Percentiles rank a stretch among this genome's conserved stretches.
phyloP scores from a whole-genome alignment of 768 basidiomycete species.

The Leccinellum luteum region DNA sequence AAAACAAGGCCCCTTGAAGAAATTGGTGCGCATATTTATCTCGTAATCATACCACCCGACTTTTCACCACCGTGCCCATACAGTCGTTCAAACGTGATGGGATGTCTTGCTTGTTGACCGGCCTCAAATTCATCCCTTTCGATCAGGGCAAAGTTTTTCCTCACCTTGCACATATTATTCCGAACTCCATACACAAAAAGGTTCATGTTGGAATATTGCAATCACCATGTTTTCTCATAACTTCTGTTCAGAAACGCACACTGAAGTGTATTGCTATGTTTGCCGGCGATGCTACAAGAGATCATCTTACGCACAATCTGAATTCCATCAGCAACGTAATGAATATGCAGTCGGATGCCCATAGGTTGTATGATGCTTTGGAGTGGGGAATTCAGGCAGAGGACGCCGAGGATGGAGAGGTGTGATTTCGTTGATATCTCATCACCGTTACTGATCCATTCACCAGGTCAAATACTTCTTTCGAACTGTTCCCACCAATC shows the following conservation, averaged over 20 bases:
- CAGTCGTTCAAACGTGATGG: background rate
- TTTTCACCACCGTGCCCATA: background rate
- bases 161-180: background rate
- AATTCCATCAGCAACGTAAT: background rate
- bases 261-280: slow-evolving; percentile 2
- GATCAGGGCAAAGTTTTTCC: background rate
- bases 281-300: background rate
- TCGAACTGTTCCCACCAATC: background rate
- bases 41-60: background rate
- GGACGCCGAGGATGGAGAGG: background rate
- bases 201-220: background rate
- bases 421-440: background rate
- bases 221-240: background rate
- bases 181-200: background rate
- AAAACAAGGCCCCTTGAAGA: background rate
- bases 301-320: background rate
- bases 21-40: slow-evolving; percentile 1
- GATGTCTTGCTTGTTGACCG: background rate
- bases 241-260: background rate
- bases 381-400: slow-evolving; percentile 2
- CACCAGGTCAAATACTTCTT: background rate
- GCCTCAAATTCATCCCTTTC: background rate
- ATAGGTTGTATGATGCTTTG: background rate
- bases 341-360: background rate
- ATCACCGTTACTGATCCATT: background rate